Evolutionary conservation across 2,329 filamentous ascomycete genomes (phyloP).

Genomic region (Talaromyces sp.): DNA sequence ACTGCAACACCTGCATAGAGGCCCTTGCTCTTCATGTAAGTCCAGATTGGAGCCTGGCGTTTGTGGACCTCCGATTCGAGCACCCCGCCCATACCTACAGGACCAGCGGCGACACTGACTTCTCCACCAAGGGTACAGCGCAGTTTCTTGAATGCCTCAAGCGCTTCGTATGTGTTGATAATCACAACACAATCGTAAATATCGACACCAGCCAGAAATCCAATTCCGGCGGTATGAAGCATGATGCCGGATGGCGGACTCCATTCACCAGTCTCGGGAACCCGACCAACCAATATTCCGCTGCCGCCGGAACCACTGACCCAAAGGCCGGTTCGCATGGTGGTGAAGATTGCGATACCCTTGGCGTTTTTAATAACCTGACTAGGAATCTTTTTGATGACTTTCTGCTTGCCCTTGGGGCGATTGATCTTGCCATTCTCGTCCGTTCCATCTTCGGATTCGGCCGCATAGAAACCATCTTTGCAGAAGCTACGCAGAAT

Average conservation of each 20-base stretch:
- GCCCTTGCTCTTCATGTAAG: conserved; percentile 85
- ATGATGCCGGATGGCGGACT: conserved; percentile 88
- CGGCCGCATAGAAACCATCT: conserved; percentile 69
- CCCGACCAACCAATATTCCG: conserved; percentile 80
- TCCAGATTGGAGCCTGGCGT: conserved; percentile 72
- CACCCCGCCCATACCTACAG: conserved; percentile 73
- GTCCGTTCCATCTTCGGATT: conserved; percentile 50
- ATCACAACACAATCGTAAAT: conserved; percentile 95
- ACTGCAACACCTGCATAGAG: conserved; percentile 86
- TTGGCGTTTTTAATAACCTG: conserved; percentile 86
- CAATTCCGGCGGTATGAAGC: conserved; percentile 84
- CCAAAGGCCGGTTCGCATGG: conserved; percentile 92
- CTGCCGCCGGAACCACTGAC: conserved; percentile 88
- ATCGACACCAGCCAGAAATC: conserved; percentile 88
- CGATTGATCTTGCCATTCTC: conserved; percentile 52
- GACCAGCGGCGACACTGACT: conserved; percentile 74
- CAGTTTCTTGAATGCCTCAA: conserved; percentile 81
- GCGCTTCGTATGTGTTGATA: conserved; percentile 81
- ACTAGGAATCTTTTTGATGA: conserved; percentile 81
- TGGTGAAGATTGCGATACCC: conserved; percentile 90
- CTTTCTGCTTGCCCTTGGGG: conserved; percentile 63
- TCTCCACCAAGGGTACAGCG: conserved; percentile 81
- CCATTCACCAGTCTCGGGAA: conserved; percentile 80
- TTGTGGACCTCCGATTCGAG: conserved; percentile 71
- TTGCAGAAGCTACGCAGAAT: conserved; percentile 90